Evolutionary conservation across 2,329 filamentous ascomycete species (phyloP).

Genomic region (Xylaria sp.): DNA sequence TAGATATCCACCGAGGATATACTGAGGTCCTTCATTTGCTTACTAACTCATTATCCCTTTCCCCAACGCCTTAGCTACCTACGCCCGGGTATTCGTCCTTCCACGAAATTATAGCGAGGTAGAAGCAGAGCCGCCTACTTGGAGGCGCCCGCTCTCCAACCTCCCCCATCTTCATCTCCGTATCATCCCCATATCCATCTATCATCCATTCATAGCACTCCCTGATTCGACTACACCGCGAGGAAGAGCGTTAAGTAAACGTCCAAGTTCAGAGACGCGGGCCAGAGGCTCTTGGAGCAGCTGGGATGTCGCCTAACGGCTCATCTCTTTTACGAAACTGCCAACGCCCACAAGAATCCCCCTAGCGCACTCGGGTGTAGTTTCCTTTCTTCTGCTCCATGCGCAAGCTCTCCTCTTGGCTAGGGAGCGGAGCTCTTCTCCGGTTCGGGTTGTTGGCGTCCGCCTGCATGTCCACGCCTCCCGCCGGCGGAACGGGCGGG

Average conservation of each 20-base stretch:
- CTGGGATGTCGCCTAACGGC: too few relatives aligned
- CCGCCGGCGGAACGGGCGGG: conserved; percentile 31
- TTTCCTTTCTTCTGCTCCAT: conserved; percentile 72
- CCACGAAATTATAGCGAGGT: neutral
- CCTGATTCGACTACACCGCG: too few relatives aligned
- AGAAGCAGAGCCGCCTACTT: too few relatives aligned
- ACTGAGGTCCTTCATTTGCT: neutral
- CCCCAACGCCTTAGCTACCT: neutral
- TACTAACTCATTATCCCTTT: neutral
- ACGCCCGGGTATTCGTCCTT: neutral
- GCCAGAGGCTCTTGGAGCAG: neutral
- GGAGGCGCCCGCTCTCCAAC: too few relatives aligned
- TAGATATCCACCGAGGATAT: neutral
- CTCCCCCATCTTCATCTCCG: too few relatives aligned
- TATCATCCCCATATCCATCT: too few relatives aligned
- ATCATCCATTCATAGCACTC: too few relatives aligned
- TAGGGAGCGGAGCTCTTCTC: conserved; percentile 72
- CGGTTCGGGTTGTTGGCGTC: conserved; percentile 35
- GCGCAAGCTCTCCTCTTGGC: conserved; percentile 79
- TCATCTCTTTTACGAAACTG: too few relatives aligned
- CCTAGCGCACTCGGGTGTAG: conserved; percentile 58
- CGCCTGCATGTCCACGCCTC: conserved; percentile 19
- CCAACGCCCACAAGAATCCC: too few relatives aligned
- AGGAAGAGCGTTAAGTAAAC: too few relatives aligned
- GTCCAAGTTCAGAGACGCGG: neutral